A percentile compares a stretch with the other conserved stretches of the same genome.
phyloP scores from a whole-genome alignment of 371 early-diverging fungal species.

The Syncephalastrum contaminatum region DNA sequence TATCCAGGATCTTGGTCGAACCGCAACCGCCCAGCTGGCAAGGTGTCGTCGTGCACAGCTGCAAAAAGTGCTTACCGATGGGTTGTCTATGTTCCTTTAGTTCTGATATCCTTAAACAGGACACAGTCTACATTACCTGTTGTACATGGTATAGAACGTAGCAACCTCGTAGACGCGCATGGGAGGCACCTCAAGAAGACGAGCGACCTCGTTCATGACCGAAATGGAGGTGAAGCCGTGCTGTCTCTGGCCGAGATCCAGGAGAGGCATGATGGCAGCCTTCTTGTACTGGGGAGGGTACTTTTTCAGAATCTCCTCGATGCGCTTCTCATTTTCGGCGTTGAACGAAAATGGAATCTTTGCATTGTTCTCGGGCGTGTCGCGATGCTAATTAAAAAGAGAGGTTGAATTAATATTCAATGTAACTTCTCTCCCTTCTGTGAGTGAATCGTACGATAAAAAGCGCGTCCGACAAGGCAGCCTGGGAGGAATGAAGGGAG shows the following conservation, averaged over 20 bases:
- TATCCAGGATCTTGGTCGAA: slow-evolving; percentile 83
- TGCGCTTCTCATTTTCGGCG: slow-evolving; percentile 77
- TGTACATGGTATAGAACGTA: slow-evolving; percentile 99
- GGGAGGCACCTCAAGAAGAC: slow-evolving; percentile 92
- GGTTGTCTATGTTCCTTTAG: slow-evolving; percentile 65
- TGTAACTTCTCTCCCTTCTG: background rate
- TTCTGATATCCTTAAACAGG: background rate
- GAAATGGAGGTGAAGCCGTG: slow-evolving; percentile 89
- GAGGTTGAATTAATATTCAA: slow-evolving; percentile 7
- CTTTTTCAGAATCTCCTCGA: slow-evolving; percentile 85
- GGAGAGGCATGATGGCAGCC: slow-evolving; percentile 94
- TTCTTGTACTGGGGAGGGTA: slow-evolving; percentile 98
- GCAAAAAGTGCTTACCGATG: slow-evolving; percentile 97
- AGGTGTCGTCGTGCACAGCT: slow-evolving; percentile 97
- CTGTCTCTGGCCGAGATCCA: slow-evolving; percentile 96
- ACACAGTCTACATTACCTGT: slow-evolving; percentile 59
- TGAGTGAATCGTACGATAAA: slow-evolving; percentile 55
- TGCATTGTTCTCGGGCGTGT: slow-evolving; percentile 90
- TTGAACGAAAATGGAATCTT: slow-evolving; percentile 85
- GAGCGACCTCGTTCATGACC: slow-evolving; percentile 97
- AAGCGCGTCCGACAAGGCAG: slow-evolving; percentile 63
- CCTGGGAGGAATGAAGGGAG: slow-evolving; percentile 47
- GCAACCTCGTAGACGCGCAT: slow-evolving; percentile 99
- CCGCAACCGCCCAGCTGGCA: slow-evolving; percentile 92
- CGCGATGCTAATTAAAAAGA: slow-evolving; percentile 69